Conservation (phyloP, 257 asterid genomes). For the Lithospermum erythrorhizon region DNA sequence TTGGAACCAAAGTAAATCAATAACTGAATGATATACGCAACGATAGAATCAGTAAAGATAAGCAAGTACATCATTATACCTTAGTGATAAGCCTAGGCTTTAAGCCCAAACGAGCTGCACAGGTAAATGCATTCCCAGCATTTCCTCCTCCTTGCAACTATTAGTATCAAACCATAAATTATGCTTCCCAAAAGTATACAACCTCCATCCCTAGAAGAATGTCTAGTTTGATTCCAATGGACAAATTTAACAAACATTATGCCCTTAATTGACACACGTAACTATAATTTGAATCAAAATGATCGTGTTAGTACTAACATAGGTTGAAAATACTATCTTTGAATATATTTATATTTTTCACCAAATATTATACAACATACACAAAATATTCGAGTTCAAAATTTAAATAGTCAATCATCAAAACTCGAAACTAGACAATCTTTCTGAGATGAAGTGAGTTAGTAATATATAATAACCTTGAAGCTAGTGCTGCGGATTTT, state of each 20-base stretch:
- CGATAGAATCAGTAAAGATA: neutral
- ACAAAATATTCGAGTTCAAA: neutral
- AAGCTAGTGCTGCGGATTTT: slow-evolving; percentile 74
- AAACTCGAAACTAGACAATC: too few species aligned
- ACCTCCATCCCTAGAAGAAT: too few species aligned
- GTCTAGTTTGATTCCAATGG: neutral
- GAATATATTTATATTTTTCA: neutral
- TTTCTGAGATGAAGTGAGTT: too few species aligned
- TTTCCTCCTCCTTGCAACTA: slow-evolving; percentile 94
- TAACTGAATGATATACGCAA: neutral
- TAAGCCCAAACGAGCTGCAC: slow-evolving; percentile 84
- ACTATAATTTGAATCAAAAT: neutral
- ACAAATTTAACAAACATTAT: too few species aligned
- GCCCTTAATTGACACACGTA: too few species aligned
- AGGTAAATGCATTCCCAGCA: slow-evolving; percentile 82
- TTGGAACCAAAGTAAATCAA: neutral
- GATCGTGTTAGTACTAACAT: neutral
- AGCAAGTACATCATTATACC: slow-evolving; percentile 24
- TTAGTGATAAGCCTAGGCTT: slow-evolving; percentile 70
- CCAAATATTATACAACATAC: neutral
- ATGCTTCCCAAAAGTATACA: neutral
- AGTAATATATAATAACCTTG: slow-evolving; percentile 31
- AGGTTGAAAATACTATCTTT: neutral
- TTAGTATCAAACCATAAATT: neutral
- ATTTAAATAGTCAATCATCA: too few species aligned